These are phyloP conservation scores for Linum lewisii DNA, from an alignment of 345 rosid species.

Conservation along the genomic window DNA sequence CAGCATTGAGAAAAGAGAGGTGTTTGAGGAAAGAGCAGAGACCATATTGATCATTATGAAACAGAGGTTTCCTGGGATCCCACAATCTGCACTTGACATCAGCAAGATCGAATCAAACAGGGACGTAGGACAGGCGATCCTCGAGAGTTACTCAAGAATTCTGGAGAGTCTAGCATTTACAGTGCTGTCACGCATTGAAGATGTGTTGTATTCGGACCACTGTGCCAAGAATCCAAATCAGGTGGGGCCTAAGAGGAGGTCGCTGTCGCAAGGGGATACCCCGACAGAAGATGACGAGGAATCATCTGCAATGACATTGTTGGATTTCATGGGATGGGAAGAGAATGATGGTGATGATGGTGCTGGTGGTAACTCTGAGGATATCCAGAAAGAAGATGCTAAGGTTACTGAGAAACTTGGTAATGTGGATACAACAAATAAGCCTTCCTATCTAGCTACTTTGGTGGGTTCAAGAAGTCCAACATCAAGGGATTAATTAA, in stretches of 20 bases:
- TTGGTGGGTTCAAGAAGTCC: conserved; percentile 64
- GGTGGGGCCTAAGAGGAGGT: conserved; percentile 20
- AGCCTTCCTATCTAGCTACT: conserved; percentile 55
- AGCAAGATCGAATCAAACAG: conserved; percentile 70
- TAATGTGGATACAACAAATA: conserved; percentile 25
- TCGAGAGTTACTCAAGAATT: conserved; percentile 82
- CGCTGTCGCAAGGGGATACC: conserved; percentile 7
- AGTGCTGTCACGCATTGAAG: conserved; percentile 68
- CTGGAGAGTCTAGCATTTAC: conserved; percentile 84
- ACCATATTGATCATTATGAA: conserved; percentile 66
- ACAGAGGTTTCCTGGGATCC: conserved; percentile 71
- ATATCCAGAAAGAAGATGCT: conserved; percentile 26
- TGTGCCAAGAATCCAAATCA: conserved; percentile 45
- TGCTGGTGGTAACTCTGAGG: conserved; percentile 15
- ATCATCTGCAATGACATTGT: conserved; percentile 34
- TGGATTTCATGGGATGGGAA: conserved; percentile 78
- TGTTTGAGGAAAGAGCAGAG: conserved; percentile 84
- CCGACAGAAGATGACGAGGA: neutral
- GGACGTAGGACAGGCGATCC: conserved; percentile 77
- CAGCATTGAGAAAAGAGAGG: conserved; percentile 79
- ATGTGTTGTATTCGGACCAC: conserved; percentile 59
- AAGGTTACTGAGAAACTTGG: conserved; percentile 32
- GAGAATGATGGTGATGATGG: conserved; percentile 28
- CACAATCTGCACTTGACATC: conserved; percentile 73
- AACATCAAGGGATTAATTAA: conserved; percentile 41